Evolutionary conservation across 2,329 filamentous ascomycete species (phyloP).

Genomic region (Fusarium anguioides): DNA sequence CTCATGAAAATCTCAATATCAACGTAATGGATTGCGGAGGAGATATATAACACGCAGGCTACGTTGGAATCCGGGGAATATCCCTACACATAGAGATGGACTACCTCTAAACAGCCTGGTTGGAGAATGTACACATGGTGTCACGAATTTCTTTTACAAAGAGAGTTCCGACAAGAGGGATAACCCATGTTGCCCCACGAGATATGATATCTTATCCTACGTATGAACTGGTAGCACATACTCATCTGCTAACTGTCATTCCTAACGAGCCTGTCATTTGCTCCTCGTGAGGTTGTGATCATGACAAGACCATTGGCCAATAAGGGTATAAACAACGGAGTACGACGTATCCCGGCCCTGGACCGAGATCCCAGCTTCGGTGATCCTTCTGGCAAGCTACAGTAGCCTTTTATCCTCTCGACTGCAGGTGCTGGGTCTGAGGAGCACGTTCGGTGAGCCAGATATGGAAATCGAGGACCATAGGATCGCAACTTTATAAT

Average conservation of each 20-base stretch:
- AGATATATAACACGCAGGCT: slow-evolving; percentile 8
- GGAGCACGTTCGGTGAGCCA: slow-evolving; percentile 16
- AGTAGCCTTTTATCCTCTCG: slow-evolving; percentile 12
- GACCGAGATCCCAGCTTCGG: slow-evolving; percentile 11
- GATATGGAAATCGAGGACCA: slow-evolving; percentile 11
- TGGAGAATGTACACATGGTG: slow-evolving; percentile 9
- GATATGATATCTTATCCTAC: slow-evolving; percentile 8
- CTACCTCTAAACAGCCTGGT: neutral
- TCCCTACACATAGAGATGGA: neutral
- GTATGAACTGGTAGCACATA: slow-evolving; percentile 31
- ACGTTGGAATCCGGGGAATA: slow-evolving; percentile 14
- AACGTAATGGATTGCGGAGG: slow-evolving; percentile 35
- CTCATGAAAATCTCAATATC: slow-evolving; percentile 34
- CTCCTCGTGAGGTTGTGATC: slow-evolving; percentile 10
- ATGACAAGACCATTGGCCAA: neutral
- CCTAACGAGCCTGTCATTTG: neutral
- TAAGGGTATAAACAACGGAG: neutral
- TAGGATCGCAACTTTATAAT: neutral
- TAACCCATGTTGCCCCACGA: slow-evolving; percentile 14
- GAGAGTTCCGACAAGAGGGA: neutral
- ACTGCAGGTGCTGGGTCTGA: slow-evolving; percentile 2
- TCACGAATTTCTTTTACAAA: slow-evolving; percentile 4
- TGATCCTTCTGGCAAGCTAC: slow-evolving; percentile 31
- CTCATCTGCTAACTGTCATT: neutral
- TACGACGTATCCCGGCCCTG: slow-evolving; percentile 7